Evolutionary conservation across 495 filamentous ascomycete species (phyloP), one percentile per base, ranked within the genome.

Genomic region (Podospora appendiculata): DNA sequence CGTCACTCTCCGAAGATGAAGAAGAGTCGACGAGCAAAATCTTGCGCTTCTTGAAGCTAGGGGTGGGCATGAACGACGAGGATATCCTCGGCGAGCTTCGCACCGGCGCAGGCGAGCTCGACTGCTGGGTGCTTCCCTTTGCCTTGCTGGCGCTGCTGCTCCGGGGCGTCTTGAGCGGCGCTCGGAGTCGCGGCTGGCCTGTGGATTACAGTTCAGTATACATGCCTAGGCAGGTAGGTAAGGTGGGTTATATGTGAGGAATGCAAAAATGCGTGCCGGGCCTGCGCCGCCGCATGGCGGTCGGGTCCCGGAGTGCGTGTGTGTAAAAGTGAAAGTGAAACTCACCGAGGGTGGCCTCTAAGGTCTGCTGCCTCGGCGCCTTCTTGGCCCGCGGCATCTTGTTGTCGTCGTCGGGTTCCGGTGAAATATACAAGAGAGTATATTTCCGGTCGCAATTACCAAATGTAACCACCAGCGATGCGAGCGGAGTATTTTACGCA

Each of bases 281-380:
- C 25, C 25, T 25, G 25, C 25, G 25, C 25, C 2, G 25, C 25
- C 25, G 16, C 8, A 45, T 52, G 39, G n/a, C n/a, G n/a, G n/a
- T n/a, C n/a, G n/a, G n/a, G n/a, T n/a, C n/a, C n/a, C n/a, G 45
- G 50, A 2, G 32, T 0, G 13, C 3, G 13, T 38, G 36, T 41
- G 1, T 14, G 8, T 4, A 12, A 25, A 32, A 38, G 11, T 8
- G 32, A 52, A 6, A 12, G n/a, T n/a, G 7, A 9, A 25, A 4
- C 34, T 48, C 10, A 41, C 48, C 48, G 8, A 42, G 19, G 0
- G 54, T 55, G 14, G 51, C 53, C 46, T 64, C 61, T 32, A 64
- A 47, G 11, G 56, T 61, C 32, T 64, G 58, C 50, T 64, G 58
- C 12, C 55, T 25, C 2, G 25, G 50, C n/a, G 47, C 17, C 13